These are phyloP conservation scores for Umbelopsis isabellina DNA, from an alignment of 192 early-diverging fungal species.

Conservation along the genomic window DNA sequence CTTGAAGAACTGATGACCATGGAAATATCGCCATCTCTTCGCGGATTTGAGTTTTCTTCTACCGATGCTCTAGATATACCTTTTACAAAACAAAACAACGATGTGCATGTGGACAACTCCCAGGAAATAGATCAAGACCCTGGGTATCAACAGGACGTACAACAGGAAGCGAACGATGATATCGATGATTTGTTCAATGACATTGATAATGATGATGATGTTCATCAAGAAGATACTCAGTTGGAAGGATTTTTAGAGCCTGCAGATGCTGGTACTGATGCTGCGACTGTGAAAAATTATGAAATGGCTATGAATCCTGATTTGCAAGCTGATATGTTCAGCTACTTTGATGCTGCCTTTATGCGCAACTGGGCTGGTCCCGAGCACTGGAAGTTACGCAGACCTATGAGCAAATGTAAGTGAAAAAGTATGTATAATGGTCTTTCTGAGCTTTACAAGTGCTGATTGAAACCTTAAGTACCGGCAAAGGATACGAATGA, in stretches of 20 bases:
- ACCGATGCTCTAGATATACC: background rate
- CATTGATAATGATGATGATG: slow-evolving; percentile 32
- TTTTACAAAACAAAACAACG: slow-evolving; percentile 11
- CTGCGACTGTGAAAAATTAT: slow-evolving; percentile 59
- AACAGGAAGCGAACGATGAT: background rate
- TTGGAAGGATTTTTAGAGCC: slow-evolving; percentile 2
- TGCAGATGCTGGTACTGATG: slow-evolving; percentile 19
- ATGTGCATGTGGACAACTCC: background rate
- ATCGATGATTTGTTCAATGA: slow-evolving; percentile 8
- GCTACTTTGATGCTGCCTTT: slow-evolving; percentile 87
- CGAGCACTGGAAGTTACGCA: slow-evolving; percentile 82
- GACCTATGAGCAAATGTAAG: slow-evolving; percentile 41
- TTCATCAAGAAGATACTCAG: slow-evolving; percentile 21
- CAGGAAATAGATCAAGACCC: slow-evolving; percentile 18
- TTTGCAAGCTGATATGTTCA: slow-evolving; percentile 67
- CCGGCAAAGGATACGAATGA: slow-evolving; percentile 1
- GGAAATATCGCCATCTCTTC: slow-evolving; percentile 20
- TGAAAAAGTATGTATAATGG: background rate
- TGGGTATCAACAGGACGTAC: background rate
- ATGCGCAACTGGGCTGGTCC: slow-evolving; percentile 91
- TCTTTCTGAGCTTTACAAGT: background rate
- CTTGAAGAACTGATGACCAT: slow-evolving; percentile 9
- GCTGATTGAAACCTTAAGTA: background rate
- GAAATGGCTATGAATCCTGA: slow-evolving; percentile 48
- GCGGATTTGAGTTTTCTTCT: slow-evolving; percentile 9